Evolutionary conservation across 805 yeast genomes (phyloP), one percentile per base, ranked within the genome.

Genomic region (Yamadazyma akitaensis): DNA sequence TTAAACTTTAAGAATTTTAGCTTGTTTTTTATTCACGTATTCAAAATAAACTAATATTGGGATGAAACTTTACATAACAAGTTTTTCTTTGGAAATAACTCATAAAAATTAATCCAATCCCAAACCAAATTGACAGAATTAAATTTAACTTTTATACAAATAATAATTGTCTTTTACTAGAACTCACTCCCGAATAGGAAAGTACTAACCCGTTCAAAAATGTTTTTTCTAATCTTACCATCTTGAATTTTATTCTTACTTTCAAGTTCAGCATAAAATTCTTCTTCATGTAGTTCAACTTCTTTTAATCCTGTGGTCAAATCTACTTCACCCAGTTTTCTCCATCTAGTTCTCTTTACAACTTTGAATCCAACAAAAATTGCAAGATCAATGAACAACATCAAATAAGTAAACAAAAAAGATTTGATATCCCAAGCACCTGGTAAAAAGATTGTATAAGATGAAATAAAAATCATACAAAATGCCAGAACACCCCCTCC

Each of bases 351-450:
- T 59, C 64, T 64, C 51, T 53, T 62, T 46, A 70, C 13, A 4
- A 75, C 1, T 51, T 75, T 75, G 61, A 62, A 75, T 12, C 59
- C 57, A 8, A 64, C 26, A 44, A 56, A 70, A 13, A 70, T 52
- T 5, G 59, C 62, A 31, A 72, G 48, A 47, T 72, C 68, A 41
- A 75, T 63, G 37, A 75, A 75, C 18, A 71, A 57, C 61, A 73
- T 64, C 47, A 74, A 63, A 56, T 73, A 74, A 28, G 64, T 66
- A 47, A 73, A 72, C 51, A 74, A 61, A 50, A 75, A 75, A 1
- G 73, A 60, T 35, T 71, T 57, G n/a, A 62, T 49, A 42, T 58
- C 60, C 67, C 76, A 62, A 21, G 59, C 35, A 26, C 73, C 72
- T 4, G 73, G 73, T 24, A 68, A 52, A 50, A 75, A 75, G 4